Percentiles rank a stretch among this genome's conserved stretches.
Conservation (phyloP, 1,139 yeast species). For the Protomyces lactucae-debilis region DNA sequence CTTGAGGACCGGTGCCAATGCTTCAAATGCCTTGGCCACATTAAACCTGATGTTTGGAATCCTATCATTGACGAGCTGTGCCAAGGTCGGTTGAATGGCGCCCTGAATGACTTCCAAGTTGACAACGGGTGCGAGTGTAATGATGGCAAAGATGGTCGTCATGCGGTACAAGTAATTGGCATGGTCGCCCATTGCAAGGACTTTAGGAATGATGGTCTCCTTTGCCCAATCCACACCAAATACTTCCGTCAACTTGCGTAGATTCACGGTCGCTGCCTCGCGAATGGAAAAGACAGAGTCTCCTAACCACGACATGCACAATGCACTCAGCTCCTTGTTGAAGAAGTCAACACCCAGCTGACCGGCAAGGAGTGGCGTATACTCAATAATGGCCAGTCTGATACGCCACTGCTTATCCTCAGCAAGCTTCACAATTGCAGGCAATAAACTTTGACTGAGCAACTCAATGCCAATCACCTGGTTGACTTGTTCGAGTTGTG, state of each 20-base stretch:
- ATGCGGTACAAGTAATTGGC: constrained; percentile 82
- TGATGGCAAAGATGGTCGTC: constrained; percentile 83
- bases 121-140: constrained; percentile 61
- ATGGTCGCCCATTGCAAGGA: constrained; percentile 48
- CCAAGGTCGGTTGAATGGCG: constrained; percentile 73
- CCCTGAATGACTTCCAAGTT: constrained; percentile 52
- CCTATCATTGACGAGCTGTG: constrained; percentile 64
- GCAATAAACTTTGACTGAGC: constrained; percentile 78
- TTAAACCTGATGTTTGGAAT: constrained; percentile 95
- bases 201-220: constrained; percentile 70
- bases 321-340: constrained; percentile 80
- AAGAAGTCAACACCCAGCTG: constrained; percentile 92
- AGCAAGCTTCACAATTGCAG: constrained; percentile 94
- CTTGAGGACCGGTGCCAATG: constrained; percentile 43
- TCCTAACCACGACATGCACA: constrained; percentile 97
- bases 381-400: constrained; percentile 92
- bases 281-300: constrained; percentile 95
- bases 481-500: constrained; percentile 84
- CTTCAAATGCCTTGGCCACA: constrained; percentile 77
- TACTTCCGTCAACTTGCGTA: constrained; percentile 71
- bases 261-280: constrained; percentile 87
- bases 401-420: constrained; percentile 98
- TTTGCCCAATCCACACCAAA: constrained; percentile 96
- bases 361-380: constrained; percentile 91
- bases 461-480: constrained; percentile 90